Conservation (phyloP, 108 stramenopile genomes). For the Pseudonitzschia multiseries region DNA sequence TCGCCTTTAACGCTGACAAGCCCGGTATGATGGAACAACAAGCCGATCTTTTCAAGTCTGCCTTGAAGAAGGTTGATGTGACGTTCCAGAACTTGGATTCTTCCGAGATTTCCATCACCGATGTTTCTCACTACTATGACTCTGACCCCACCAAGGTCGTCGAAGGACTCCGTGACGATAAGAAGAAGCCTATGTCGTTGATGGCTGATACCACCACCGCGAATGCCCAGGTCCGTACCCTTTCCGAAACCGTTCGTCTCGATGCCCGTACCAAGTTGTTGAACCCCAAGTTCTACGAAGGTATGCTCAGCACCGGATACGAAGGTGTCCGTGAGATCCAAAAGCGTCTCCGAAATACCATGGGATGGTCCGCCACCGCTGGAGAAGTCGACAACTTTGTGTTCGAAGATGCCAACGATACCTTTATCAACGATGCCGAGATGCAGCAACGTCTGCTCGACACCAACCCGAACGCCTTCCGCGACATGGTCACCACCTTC, state of each 20-base stretch:
- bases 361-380: constrained; percentile 97
- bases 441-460: constrained; percentile 94
- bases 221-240: constrained; percentile 93
- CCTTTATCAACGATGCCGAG: constrained; percentile 93
- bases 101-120: constrained; percentile 94
- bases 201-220: constrained; percentile 98
- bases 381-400: constrained; percentile 98
- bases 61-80: constrained; percentile 92
- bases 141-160: constrained; percentile 98
- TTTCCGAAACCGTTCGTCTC: constrained; percentile 93
- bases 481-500: constrained; percentile 96
- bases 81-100: constrained; percentile 98
- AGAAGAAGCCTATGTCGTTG: constrained; percentile 93
- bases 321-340: constrained; percentile 97
- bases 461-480: constrained; percentile 96
- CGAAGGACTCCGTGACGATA: constrained; percentile 92
- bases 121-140: constrained; percentile 97
- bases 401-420: constrained; percentile 95
- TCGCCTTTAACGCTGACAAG: constrained; percentile 96
- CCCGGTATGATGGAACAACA: constrained; percentile 98
- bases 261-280: constrained; percentile 97
- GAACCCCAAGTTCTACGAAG: constrained; percentile 98
- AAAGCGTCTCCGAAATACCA: constrained; percentile 96
- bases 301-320: constrained; percentile 95
- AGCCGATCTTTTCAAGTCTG: constrained; percentile 91